Percentiles rank a stretch among this genome's conserved stretches.
phyloP scores from a whole-genome alignment of 768 basidiomycete species.

The Russula virescens region DNA sequence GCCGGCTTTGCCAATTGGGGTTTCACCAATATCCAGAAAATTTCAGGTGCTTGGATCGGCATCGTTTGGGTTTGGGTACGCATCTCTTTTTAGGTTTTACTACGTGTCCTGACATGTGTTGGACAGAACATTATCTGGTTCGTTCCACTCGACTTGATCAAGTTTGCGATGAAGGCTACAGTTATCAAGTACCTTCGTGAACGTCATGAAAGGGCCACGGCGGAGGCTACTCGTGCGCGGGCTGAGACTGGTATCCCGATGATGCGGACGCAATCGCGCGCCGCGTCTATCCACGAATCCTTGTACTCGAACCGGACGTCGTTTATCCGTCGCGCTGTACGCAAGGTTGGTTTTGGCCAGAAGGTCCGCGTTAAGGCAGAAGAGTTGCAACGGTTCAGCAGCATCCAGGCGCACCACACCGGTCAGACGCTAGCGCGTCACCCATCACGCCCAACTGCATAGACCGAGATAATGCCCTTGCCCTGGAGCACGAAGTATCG shows the following conservation, averaged over 20 bases:
- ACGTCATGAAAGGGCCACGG: constrained; percentile 41
- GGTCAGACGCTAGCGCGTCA: constrained; percentile 74
- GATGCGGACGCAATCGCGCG: constrained; percentile 83
- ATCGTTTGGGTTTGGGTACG: constrained; percentile 95
- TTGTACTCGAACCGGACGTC: constrained; percentile 93
- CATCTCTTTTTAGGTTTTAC: background rate
- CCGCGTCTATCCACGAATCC: constrained; percentile 83
- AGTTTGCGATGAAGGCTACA: constrained; percentile 94
- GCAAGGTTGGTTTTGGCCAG: constrained; percentile 84
- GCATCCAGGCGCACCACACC: constrained; percentile 76
- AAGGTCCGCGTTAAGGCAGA: constrained; percentile 77
- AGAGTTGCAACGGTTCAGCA: constrained; percentile 81
- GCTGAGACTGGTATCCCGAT: constrained; percentile 61
- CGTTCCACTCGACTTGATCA: constrained; percentile 90
- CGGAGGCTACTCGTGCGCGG: constrained; percentile 31
- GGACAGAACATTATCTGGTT: constrained; percentile 91
- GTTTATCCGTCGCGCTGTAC: constrained; percentile 84
- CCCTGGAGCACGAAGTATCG: constrained; percentile 5
- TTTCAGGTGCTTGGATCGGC: constrained; percentile 95
- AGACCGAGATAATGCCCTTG: constrained; percentile 24
- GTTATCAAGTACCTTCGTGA: constrained; percentile 80
- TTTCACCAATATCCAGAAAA: constrained; percentile 75
- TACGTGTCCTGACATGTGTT: background rate
- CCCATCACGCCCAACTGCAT: constrained; percentile 48
- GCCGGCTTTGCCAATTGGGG: constrained; percentile 91